Evolutionary conservation across 2,329 filamentous ascomycete species (phyloP).

Genomic region (Claviceps arundinis): DNA sequence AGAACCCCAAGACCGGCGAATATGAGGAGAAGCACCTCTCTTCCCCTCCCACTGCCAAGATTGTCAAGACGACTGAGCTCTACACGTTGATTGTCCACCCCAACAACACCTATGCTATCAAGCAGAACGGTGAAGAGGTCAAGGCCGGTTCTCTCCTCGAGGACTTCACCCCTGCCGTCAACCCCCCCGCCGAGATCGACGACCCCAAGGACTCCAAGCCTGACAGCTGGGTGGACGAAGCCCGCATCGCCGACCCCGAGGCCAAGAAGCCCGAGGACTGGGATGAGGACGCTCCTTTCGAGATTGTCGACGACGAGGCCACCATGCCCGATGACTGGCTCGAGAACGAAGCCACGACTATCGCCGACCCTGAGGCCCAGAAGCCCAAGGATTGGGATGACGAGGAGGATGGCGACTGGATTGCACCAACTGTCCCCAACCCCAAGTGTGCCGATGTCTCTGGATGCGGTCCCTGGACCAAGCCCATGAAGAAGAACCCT

Average conservation of each 20-base stretch:
- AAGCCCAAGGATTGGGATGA: constrained; percentile 99
- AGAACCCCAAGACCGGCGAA: constrained; percentile 99
- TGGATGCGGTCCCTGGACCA: constrained; percentile 86
- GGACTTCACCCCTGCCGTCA: constrained; percentile 87
- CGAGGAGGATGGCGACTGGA: constrained; percentile 97
- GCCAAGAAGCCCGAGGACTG: constrained; percentile 96
- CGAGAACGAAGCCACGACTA: constrained; percentile 66
- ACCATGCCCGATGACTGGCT: constrained; percentile 93
- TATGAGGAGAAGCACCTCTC: constrained; percentile 99
- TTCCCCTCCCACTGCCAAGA: constrained; percentile 70
- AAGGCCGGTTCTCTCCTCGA: constrained; percentile 87
- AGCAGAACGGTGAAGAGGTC: constrained; percentile 77
- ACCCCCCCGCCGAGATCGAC: constrained; percentile 88
- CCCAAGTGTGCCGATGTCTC: constrained; percentile 88
- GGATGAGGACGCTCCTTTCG: constrained; percentile 95
- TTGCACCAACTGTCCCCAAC: constrained; percentile 81
- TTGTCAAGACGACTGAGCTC: constrained; percentile 82
- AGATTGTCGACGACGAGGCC: constrained; percentile 89
- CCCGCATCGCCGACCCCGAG: constrained; percentile 81
- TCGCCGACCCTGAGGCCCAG: constrained; percentile 85
- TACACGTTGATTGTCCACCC: constrained; percentile 96
- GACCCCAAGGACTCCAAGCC: constrained; percentile 91
- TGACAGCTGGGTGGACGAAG: constrained; percentile 87
- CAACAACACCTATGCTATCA: constrained; percentile 88
- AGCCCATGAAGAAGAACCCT: constrained; percentile 88